Conservation (phyloP, 768 basidiomycete species). For the Suillus subalutaceus region DNA sequence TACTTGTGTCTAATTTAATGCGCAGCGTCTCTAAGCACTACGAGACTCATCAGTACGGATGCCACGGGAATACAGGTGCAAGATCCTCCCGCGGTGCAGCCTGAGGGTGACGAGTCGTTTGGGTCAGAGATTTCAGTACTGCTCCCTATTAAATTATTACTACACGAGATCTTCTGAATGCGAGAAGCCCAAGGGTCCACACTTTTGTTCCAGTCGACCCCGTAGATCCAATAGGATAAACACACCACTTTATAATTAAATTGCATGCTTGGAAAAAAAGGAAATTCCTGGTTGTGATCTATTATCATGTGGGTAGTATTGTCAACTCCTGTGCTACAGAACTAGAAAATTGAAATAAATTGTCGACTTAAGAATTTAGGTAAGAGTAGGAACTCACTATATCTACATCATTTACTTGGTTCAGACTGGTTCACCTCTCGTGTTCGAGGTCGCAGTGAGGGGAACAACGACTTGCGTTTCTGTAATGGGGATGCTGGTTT, state of each 20-base stretch:
- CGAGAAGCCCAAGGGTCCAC: background rate
- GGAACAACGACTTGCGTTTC: constrained; percentile 32
- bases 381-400: background rate
- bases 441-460: constrained; percentile 23
- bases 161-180: background rate
- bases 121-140: background rate
- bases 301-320: background rate
- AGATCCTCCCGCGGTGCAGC: background rate
- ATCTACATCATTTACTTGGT: background rate
- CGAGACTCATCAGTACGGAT: background rate
- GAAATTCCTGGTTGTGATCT: background rate
- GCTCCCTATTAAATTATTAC: background rate
- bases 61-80: background rate
- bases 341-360: background rate
- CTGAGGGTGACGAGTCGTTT: background rate
- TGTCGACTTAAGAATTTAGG: background rate
- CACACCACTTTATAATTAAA: background rate
- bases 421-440: background rate
- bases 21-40: constrained; percentile 44
- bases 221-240: too few relatives aligned
- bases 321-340: background rate
- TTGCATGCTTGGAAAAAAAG: background rate
- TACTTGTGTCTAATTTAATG: constrained; percentile 41
- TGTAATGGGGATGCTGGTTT: constrained; percentile 3
- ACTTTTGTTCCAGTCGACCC: background rate